Conservation (phyloP, 2,329 filamentous ascomycete genomes). For the Pochonia chlamydosporia region DNA sequence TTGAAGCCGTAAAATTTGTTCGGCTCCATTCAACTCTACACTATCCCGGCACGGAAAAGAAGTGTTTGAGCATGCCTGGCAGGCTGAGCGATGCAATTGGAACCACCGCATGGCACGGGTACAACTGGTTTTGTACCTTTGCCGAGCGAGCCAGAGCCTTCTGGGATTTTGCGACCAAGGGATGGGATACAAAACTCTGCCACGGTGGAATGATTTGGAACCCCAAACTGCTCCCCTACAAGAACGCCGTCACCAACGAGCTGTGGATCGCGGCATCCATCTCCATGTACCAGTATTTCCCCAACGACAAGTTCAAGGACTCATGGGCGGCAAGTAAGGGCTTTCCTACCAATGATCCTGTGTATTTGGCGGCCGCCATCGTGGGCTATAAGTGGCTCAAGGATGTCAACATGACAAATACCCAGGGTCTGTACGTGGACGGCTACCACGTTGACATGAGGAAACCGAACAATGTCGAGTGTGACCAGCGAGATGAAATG, state of each 20-base stretch:
- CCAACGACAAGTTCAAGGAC: constrained; percentile 68
- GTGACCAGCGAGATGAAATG: constrained; percentile 79
- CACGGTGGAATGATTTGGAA: constrained; percentile 91
- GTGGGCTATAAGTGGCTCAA: constrained; percentile 78
- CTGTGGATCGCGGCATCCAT: constrained; percentile 80
- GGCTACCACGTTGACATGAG: constrained; percentile 74
- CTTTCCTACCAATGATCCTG: constrained; percentile 43
- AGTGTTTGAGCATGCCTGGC: constrained; percentile 7
- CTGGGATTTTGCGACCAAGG: constrained; percentile 71
- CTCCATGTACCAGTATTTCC: constrained; percentile 85
- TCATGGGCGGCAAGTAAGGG: constrained; percentile 46
- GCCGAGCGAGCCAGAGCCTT: constrained; percentile 80
- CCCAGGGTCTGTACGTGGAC: constrained; percentile 70
- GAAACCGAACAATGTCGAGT: constrained; percentile 61
- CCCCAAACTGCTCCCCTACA: constrained; percentile 73
- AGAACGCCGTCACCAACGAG: constrained; percentile 94
- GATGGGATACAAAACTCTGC: constrained; percentile 80
- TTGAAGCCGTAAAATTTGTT: constrained; percentile 75
- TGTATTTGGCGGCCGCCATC: constrained; percentile 67
- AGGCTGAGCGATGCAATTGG: constrained; percentile 13
- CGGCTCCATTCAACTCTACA: constrained; percentile 60
- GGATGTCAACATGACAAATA: constrained; percentile 73
- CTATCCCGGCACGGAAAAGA: constrained; percentile 34
- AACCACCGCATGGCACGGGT: constrained; percentile 64
- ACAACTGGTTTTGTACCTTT: constrained; percentile 68